A percentile compares a stretch with the other conserved stretches of the same genome.
Evolutionary conservation across 768 basidiomycete genomes (phyloP).

Genomic region (Clitopilus passeckerianus): DNA sequence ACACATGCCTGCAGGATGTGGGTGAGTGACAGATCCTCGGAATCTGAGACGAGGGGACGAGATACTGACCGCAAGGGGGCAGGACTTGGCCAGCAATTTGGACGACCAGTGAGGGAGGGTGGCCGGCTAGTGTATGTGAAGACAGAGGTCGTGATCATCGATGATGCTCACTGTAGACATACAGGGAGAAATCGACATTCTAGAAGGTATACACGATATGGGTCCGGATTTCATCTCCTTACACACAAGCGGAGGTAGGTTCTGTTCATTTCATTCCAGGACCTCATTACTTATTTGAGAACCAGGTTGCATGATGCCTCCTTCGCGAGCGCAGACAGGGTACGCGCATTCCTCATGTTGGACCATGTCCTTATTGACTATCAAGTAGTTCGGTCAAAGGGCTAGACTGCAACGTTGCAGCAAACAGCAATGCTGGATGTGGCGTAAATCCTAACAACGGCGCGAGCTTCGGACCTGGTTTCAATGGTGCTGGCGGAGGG

Average conservation of each 20-base stretch:
- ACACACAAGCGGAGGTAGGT: slow-evolving; percentile 26
- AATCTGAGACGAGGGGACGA: not conserved
- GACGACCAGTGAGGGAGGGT: slow-evolving; percentile 30
- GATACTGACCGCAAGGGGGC: not conserved
- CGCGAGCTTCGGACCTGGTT: slow-evolving; percentile 50
- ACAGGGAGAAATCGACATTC: slow-evolving; percentile 33
- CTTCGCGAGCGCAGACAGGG: slow-evolving; percentile 37
- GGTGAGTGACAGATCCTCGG: slow-evolving; percentile 18
- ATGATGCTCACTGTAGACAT: not conserved
- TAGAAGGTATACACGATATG: slow-evolving; percentile 37
- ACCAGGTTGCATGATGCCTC: slow-evolving; percentile 37
- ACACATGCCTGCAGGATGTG: slow-evolving; percentile 55
- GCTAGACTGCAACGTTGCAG: slow-evolving; percentile 35
- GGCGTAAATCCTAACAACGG: slow-evolving; percentile 30
- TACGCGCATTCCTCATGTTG: slow-evolving; percentile 11
- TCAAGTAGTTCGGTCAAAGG: slow-evolving; percentile 17
- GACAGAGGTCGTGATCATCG: not conserved
- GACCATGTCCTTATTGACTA: not conserved
- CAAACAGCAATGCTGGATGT: slow-evolving; percentile 40
- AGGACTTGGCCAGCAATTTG: slow-evolving; percentile 40
- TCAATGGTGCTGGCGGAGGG: slow-evolving; percentile 56
- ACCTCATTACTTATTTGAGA: not conserved
- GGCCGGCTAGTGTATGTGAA: slow-evolving; percentile 28
- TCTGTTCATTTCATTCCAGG: not conserved
- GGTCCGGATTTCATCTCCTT: slow-evolving; percentile 29